Conservation (phyloP, 768 basidiomycete species). For the Hygrocybe coccinea region DNA sequence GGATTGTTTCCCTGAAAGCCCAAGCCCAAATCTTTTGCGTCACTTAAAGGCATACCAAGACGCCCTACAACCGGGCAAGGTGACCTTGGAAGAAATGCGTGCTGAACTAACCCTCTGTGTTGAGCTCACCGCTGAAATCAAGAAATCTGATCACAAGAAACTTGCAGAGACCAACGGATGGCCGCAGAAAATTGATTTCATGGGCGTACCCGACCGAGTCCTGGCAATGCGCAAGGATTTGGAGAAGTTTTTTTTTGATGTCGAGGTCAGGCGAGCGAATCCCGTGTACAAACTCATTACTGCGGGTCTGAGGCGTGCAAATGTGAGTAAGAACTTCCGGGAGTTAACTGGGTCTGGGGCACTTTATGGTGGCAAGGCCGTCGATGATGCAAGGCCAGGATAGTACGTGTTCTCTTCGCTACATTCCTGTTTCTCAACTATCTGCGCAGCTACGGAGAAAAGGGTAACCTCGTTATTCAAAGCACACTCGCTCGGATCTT, state of each 20-base stretch:
- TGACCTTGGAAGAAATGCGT: neutral
- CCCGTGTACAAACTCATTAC: neutral
- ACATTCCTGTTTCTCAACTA: neutral
- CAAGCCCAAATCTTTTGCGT: too few species aligned
- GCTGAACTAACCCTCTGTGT: neutral
- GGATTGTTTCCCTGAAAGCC: neutral
- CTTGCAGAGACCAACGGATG: neutral
- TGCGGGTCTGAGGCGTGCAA: neutral
- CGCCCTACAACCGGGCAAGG: too few species aligned
- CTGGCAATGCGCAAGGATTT: neutral
- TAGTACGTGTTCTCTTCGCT: neutral
- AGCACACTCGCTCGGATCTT: neutral
- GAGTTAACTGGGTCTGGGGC: neutral
- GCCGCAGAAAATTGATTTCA: neutral
- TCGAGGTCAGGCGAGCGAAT: neutral
- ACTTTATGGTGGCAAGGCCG: neutral
- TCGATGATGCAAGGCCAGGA: too few species aligned
- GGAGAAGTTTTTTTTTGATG: neutral
- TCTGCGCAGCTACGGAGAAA: neutral
- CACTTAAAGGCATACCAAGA: too few species aligned
- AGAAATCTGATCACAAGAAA: neutral
- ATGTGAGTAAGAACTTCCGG: neutral
- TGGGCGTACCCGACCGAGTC: neutral
- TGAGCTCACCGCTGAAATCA: neutral
- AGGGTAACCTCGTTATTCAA: neutral